Conservation (phyloP, 805 yeast genomes). For the Wickerhamiella hasegawae region DNA sequence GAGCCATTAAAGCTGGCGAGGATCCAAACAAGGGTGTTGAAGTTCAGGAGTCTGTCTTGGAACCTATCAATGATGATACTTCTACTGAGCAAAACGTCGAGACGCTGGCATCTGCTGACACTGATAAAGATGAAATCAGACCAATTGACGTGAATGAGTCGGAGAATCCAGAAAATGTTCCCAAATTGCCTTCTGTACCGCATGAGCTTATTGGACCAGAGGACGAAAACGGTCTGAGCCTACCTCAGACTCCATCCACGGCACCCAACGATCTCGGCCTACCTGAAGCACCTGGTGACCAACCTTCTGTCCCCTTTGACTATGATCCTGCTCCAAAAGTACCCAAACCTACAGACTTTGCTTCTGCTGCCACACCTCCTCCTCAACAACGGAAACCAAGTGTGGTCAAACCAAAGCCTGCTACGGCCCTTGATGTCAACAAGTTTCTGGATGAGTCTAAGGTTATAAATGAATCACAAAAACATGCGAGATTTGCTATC, state of each 20-base stretch:
- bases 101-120: not conserved
- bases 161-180: too few species aligned
- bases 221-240: not conserved
- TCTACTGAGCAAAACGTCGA: not conserved
- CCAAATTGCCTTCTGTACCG: not conserved
- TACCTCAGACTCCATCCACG: constrained; percentile 9
- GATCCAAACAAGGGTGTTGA: constrained; percentile 34
- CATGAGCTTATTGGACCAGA: not conserved
- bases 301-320: constrained; percentile 7
- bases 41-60: not conserved
- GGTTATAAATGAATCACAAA: constrained; percentile 31
- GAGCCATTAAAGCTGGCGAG: constrained; percentile 30
- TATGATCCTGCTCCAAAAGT: constrained; percentile 6
- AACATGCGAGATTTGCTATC: constrained; percentile 55
- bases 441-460: constrained; percentile 23
- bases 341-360: constrained; percentile 7
- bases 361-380: constrained; percentile 4
- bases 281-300: constrained; percentile 4
- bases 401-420: not conserved
- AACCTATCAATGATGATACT: not conserved
- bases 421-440: constrained; percentile 12
- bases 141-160: too few species aligned
- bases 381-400: not conserved
- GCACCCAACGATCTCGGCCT: constrained; percentile 9
- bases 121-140: not conserved